A percentile compares a stretch with the other conserved stretches of the same genome.
These are phyloP conservation scores for Verticillium klebahnii DNA, from an alignment of 2,329 filamentous ascomycete genomes.

Conservation along the genomic window DNA sequence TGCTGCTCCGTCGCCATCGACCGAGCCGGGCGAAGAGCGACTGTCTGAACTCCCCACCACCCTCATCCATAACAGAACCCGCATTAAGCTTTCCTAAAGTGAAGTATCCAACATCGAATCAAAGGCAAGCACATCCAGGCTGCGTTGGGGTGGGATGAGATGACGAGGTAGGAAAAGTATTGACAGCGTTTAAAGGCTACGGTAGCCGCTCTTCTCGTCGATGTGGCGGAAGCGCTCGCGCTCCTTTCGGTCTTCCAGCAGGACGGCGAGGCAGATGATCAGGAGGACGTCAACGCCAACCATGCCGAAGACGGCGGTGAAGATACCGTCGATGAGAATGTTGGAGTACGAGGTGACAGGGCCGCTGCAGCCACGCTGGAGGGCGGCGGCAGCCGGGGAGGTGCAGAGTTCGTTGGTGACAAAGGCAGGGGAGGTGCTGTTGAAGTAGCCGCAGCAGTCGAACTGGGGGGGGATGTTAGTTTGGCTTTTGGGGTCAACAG, in stretches of 20 bases:
- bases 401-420: conserved; percentile 64
- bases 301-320: conserved; percentile 75
- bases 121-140: not conserved
- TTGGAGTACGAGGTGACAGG: conserved; percentile 67
- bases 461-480: conserved; percentile 50
- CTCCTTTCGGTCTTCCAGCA: conserved; percentile 78
- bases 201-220: conserved; percentile 67
- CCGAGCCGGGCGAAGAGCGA: not conserved
- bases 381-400: conserved; percentile 64
- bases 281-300: conserved; percentile 67
- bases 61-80: not conserved
- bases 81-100: not conserved
- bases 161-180: not conserved
- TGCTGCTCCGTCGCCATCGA: not conserved
- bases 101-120: not conserved
- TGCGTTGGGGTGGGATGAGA: not conserved
- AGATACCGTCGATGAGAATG: conserved; percentile 67
- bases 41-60: not conserved
- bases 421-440: conserved; percentile 68
- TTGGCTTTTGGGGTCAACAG: conserved; percentile 10
- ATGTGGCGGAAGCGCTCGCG: conserved; percentile 74
- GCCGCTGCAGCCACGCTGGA: conserved; percentile 64
- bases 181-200: conserved; percentile 38
- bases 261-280: conserved; percentile 66
- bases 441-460: conserved; percentile 74